Conservation (phyloP, 345 rosid species). For the Hirschfeldia incana region DNA sequence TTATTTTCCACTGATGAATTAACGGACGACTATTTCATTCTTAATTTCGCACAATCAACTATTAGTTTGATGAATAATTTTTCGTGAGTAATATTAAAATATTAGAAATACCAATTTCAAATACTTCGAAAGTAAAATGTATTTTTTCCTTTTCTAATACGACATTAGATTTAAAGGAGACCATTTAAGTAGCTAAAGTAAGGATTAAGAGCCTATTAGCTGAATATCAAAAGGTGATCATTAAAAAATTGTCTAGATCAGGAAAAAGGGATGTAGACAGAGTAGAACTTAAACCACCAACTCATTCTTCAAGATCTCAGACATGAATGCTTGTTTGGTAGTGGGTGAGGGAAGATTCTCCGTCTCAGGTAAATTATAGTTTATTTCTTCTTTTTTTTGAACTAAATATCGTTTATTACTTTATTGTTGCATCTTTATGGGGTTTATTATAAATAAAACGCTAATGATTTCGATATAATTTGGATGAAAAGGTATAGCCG, state of each 20-base stretch:
- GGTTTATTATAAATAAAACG: slow-evolving; percentile 19
- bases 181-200: background rate
- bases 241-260: background rate
- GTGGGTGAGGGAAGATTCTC: slow-evolving; percentile 38
- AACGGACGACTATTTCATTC: too few species aligned
- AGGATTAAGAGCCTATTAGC: background rate
- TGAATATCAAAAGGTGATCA: background rate
- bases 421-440: slow-evolving; percentile 34
- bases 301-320: slow-evolving; percentile 50
- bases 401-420: background rate
- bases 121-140: too few species aligned
- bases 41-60: too few species aligned
- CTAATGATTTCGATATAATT: slow-evolving; percentile 47
- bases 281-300: slow-evolving; percentile 33
- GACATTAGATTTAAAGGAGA: background rate
- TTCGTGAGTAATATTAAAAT: too few species aligned
- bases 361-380: slow-evolving; percentile 26
- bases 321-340: slow-evolving; percentile 52
- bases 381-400: background rate
- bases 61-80: too few species aligned
- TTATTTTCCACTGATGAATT: too few species aligned
- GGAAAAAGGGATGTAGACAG: slow-evolving; percentile 18
- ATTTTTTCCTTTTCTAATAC: too few species aligned
- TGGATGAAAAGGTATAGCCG: slow-evolving; percentile 8
- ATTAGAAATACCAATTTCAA: too few species aligned